Evolutionary conservation across 1,284 basidiomycete genomes (phyloP).

Genomic region (Microbotryum intermedium): DNA sequence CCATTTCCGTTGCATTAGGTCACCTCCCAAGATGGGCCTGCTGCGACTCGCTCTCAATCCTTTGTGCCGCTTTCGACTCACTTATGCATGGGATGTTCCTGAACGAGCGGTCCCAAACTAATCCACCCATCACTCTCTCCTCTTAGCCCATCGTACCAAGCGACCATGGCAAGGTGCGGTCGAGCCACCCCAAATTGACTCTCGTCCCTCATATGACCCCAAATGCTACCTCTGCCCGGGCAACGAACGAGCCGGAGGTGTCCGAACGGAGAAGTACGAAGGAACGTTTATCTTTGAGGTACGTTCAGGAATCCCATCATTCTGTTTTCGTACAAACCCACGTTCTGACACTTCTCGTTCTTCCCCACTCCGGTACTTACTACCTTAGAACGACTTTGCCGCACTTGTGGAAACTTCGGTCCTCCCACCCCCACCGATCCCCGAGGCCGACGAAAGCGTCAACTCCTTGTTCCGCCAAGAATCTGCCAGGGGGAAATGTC

Average conservation of each 20-base stretch:
- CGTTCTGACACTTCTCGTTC: constrained; percentile 9
- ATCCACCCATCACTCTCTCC: background rate
- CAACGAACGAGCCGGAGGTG: constrained; percentile 68
- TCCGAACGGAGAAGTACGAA: constrained; percentile 59
- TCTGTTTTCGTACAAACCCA: constrained; percentile 46
- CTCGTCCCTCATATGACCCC: constrained; percentile 61
- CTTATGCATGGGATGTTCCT: no score
- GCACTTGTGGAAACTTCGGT: constrained; percentile 25
- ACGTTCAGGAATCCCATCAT: constrained; percentile 42
- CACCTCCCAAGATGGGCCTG: no score
- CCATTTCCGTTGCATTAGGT: no score
- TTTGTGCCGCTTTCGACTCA: no score
- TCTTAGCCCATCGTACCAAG: constrained; percentile 47
- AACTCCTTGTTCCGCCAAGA: constrained; percentile 52
- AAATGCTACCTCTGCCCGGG: constrained; percentile 86
- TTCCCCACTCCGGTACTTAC: background rate
- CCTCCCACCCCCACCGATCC: constrained; percentile 13
- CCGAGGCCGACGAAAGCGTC: background rate
- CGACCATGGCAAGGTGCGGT: constrained; percentile 78
- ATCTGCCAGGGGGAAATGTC: constrained; percentile 74
- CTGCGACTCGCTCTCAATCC: no score
- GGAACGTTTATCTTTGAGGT: constrained; percentile 49
- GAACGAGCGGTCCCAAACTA: background rate
- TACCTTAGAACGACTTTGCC: constrained; percentile 34
- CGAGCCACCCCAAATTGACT: constrained; percentile 51